Base-by-base conservation (phyloP, 805 yeast species). In the Cyberlindnera sargentensis region DNA sequence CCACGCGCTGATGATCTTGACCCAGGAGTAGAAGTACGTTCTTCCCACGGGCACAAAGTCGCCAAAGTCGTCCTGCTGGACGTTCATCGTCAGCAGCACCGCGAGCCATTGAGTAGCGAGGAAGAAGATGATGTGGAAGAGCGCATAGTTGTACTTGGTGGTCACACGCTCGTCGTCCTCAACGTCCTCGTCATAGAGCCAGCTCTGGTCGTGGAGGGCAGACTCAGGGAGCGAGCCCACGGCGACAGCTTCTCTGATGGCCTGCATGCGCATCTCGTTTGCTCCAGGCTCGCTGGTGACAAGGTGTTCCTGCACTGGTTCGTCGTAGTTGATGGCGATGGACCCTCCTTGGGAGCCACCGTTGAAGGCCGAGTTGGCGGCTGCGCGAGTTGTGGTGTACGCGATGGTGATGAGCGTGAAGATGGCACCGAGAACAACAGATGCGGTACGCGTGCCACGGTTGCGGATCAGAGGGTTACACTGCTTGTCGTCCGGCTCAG, bases 81-180 rank as follows among this genome's bases (percentile, higher is more conserved):
- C 97, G 57, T 90, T 91, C 65, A 91, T 85, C 0, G 99, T 93
- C 44, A 93, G 71, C 47, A 93, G 70, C 1, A 96, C 88, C 1
- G 98, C 96, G 36, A 90, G 89, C 77, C 95, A 95, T 63, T 91
- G 98, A 2, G 99, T 91, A 0, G 99, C 99, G 48, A 93, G 70
- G 61, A 93, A 81, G 71, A 93, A 93, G 28, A 93, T 86, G 30
- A 91, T 60, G 62, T 93, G 99, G 72, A 93, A 93, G 38, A 91
- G 66, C 5, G 87, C 72, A 63, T 90, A 90, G 63, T 86, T 88
- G 67, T 90, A 90, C 59, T 81, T 82, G 1, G 91, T 87, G 37
- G 73, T 68, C 38, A 65, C 63, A 47, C 71, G 63, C 51, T 82
- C 86, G 39, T 80, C 86, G 48, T 82, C 88, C 23, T 66, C 68